A percentile compares a stretch with the other conserved stretches of the same genome.
Conservation (phyloP, 1,284 basidiomycete species). For the Phylloporus sp. region DNA sequence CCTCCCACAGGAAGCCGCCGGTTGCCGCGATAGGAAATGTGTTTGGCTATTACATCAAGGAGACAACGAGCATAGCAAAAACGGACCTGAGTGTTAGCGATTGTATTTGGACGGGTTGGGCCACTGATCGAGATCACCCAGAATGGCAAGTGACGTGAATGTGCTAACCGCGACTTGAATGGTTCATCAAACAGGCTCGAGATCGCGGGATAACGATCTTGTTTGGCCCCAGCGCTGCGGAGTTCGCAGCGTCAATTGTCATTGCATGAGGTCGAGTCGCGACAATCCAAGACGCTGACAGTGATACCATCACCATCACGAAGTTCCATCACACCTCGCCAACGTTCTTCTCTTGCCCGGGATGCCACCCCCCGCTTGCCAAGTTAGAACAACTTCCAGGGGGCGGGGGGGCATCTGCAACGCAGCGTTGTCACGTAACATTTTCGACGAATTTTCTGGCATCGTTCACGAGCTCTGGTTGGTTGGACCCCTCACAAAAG, state of each 20-base stretch:
- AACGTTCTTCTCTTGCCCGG: conserved; percentile 18
- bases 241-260: conserved; percentile 13
- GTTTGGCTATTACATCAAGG: too few relatives aligned
- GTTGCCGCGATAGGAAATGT: too few relatives aligned
- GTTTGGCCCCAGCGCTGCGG: conserved; percentile 10
- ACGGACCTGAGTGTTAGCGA: too few relatives aligned
- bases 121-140: conserved; percentile 2
- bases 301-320: conserved; percentile 26
- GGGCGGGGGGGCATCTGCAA: too few relatives aligned
- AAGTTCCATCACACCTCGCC: conserved; percentile 24
- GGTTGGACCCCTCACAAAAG: too few relatives aligned
- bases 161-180: conserved; percentile 19
- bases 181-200: conserved; percentile 21
- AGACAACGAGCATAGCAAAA: too few relatives aligned
- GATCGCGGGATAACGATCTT: conserved; percentile 39
- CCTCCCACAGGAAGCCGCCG: too few relatives aligned
- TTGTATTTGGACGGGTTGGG: too few relatives aligned
- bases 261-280: conserved; percentile 21
- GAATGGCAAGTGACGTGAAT: conserved; percentile 32
- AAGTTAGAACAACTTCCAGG: conserved; percentile 25
- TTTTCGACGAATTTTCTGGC: too few relatives aligned
- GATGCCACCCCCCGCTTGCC: conserved; percentile 22
- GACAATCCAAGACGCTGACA: conserved; percentile 33
- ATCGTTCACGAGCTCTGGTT: too few relatives aligned
- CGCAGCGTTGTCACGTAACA: too few relatives aligned